Conservation (phyloP, 2,329 filamentous ascomycete species). For the Ceratocystis cacaofunesta region DNA sequence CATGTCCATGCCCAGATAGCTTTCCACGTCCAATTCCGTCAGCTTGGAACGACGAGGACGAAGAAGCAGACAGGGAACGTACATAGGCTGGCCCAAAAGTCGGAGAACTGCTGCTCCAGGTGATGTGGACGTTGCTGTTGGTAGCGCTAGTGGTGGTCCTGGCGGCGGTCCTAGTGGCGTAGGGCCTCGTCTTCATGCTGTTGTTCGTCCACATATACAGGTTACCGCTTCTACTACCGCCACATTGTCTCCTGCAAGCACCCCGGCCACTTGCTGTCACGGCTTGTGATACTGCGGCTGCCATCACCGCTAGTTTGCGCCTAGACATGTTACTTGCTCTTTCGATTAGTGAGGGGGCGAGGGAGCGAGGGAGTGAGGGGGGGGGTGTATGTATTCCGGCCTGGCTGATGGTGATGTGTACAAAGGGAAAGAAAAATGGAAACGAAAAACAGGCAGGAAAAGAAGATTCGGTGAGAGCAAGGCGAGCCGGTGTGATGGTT, state of each 20-base stretch:
- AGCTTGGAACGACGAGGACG: not conserved
- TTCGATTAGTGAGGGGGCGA: constrained; percentile 2
- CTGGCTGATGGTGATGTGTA: not conserved
- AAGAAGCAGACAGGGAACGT: not conserved
- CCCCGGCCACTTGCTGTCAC: constrained; percentile 11
- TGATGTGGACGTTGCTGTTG: not conserved
- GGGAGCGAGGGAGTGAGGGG: not conserved
- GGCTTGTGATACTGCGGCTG: constrained; percentile 8
- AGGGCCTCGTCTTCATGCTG: constrained; percentile 2
- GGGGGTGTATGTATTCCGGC: not conserved
- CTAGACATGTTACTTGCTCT: not conserved
- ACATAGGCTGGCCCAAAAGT: not conserved
- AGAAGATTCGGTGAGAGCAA: not conserved
- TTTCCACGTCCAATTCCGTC: not conserved
- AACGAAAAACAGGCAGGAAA: not conserved
- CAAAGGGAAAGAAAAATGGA: not conserved
- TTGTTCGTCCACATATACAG: not conserved
- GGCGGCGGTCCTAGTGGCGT: not conserved
- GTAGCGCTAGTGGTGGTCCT: too few species aligned
- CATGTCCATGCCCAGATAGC: constrained; percentile 10
- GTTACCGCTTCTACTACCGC: constrained; percentile 13
- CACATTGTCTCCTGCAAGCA: constrained; percentile 14
- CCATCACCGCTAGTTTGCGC: constrained; percentile 17
- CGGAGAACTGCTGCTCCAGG: not conserved
- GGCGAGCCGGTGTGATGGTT: not conserved